phyloP scores from a whole-genome alignment of 495 filamentous ascomycete species.

The Letharia columbiana region DNA sequence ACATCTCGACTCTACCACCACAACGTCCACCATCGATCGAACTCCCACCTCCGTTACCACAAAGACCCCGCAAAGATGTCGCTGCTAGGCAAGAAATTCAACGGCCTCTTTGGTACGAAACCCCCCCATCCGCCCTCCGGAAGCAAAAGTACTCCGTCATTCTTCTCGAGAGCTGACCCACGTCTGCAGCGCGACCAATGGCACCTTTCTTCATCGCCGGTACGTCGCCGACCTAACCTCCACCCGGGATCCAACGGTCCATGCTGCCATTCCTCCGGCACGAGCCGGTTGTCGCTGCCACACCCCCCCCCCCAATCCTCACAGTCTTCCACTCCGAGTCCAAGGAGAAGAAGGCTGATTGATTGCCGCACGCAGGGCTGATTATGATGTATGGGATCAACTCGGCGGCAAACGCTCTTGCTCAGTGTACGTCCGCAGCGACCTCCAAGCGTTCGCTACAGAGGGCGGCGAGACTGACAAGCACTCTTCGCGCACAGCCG shows the following conservation, averaged over 20 bases:
- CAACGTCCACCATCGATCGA: constrained; percentile 25
- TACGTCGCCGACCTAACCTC: constrained; percentile 41
- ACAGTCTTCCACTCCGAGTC: not conserved
- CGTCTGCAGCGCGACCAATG: constrained; percentile 64
- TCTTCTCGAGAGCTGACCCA: constrained; percentile 13
- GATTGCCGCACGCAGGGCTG: constrained; percentile 44
- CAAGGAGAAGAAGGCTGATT: not conserved
- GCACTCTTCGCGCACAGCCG: constrained; percentile 43
- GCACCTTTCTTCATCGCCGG: constrained; percentile 89
- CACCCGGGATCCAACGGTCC: too few species aligned
- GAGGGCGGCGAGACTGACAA: constrained; percentile 2
- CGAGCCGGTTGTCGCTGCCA: not conserved
- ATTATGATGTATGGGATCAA: constrained; percentile 85
- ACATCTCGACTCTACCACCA: constrained; percentile 36
- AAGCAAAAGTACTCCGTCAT: not conserved
- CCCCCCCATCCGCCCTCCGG: constrained; percentile 8
- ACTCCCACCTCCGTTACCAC: not conserved
- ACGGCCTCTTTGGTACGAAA: constrained; percentile 71
- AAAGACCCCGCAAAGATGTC: constrained; percentile 31
- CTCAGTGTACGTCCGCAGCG: constrained; percentile 45
- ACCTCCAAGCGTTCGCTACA: not conserved
- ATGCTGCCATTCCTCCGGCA: too few species aligned
- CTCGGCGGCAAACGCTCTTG: constrained; percentile 59
- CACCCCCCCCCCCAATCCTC: not conserved
- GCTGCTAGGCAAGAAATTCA: constrained; percentile 90